Percentiles rank a stretch among this genome's conserved stretches.
Conservation (phyloP, 768 basidiomycete genomes). For the Podaxis pistillaris region DNA sequence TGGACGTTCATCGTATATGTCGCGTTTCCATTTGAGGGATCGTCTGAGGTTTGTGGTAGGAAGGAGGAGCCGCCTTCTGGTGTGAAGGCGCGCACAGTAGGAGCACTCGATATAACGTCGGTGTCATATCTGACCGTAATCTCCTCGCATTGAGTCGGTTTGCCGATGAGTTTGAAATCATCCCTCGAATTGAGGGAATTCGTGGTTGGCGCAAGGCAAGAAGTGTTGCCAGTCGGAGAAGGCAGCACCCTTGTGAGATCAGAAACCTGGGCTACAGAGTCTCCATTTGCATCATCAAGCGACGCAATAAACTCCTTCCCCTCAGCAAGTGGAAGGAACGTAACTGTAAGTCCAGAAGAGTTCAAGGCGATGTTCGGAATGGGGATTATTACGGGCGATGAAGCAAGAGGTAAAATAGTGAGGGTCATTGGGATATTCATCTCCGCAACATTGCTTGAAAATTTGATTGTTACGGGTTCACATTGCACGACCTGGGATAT, state of each 20-base stretch:
- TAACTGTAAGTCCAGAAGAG: slow-evolving; percentile 40
- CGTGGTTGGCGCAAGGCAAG: slow-evolving; percentile 36
- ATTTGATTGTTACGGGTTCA: slow-evolving; percentile 44
- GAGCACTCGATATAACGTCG: slow-evolving; percentile 25
- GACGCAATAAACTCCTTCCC: slow-evolving; percentile 54
- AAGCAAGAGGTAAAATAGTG: slow-evolving; percentile 53
- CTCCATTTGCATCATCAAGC: slow-evolving; percentile 45
- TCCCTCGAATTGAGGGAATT: slow-evolving; percentile 15
- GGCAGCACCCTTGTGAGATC: slow-evolving; percentile 44
- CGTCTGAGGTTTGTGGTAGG: slow-evolving; percentile 26
- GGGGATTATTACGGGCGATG: slow-evolving; percentile 46
- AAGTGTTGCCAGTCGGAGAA: slow-evolving; percentile 34
- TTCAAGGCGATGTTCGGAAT: slow-evolving; percentile 37
- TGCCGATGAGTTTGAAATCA: slow-evolving; percentile 30
- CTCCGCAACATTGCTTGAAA: slow-evolving; percentile 37
- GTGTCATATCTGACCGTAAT: slow-evolving; percentile 45
- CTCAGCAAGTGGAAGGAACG: slow-evolving; percentile 50
- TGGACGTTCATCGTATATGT: slow-evolving; percentile 41
- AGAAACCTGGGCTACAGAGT: slow-evolving; percentile 40
- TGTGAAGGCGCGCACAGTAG: slow-evolving; percentile 37
- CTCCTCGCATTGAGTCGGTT: slow-evolving; percentile 46
- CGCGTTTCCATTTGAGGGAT: slow-evolving; percentile 31
- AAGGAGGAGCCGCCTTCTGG: slow-evolving; percentile 30
- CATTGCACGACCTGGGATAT: slow-evolving; percentile 45
- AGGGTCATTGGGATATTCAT: slow-evolving; percentile 40